Evolutionary conservation across 768 basidiomycete species (phyloP).

Genomic region (Erythrobasidium yunnanense): DNA sequence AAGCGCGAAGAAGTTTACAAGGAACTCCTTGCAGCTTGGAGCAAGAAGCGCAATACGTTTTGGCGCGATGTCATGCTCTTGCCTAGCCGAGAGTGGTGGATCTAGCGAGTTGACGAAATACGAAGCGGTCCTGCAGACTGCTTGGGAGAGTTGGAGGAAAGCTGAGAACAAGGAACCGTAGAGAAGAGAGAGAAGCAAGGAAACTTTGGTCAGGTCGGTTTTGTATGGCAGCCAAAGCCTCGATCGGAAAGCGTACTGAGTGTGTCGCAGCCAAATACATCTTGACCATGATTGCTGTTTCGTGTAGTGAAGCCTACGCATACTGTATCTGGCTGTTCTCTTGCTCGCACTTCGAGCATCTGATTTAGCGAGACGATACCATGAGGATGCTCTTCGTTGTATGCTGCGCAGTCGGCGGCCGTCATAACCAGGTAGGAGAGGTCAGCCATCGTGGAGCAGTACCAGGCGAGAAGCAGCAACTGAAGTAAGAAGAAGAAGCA

Average conservation of each 20-base stretch:
- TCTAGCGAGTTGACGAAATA: neutral
- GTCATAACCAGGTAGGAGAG: slow-evolving; percentile 27
- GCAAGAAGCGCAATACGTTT: slow-evolving; percentile 22
- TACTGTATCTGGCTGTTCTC: neutral
- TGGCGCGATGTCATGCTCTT: neutral
- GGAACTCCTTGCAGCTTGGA: slow-evolving; percentile 26
- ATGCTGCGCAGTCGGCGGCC: neutral
- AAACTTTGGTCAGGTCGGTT: no score
- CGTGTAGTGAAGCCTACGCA: slow-evolving; percentile 20
- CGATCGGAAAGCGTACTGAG: slow-evolving; percentile 11
- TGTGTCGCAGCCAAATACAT: neutral
- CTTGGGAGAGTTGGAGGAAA: slow-evolving; percentile 16
- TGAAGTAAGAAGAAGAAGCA: neutral
- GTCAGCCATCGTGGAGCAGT: slow-evolving; percentile 3
- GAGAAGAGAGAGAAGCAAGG: neutral
- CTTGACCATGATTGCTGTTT: neutral
- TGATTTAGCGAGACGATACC: slow-evolving; percentile 26
- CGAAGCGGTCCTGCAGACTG: neutral
- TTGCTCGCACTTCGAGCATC: slow-evolving; percentile 11
- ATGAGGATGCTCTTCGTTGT: slow-evolving; percentile 18
- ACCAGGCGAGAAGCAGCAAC: neutral
- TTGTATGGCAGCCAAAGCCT: neutral
- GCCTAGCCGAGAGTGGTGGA: neutral
- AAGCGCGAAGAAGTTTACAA: slow-evolving; percentile 27
- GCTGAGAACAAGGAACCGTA: neutral